Conservation (phyloP, 2,329 filamentous ascomycete genomes). For the Venturia aucupariae region DNA sequence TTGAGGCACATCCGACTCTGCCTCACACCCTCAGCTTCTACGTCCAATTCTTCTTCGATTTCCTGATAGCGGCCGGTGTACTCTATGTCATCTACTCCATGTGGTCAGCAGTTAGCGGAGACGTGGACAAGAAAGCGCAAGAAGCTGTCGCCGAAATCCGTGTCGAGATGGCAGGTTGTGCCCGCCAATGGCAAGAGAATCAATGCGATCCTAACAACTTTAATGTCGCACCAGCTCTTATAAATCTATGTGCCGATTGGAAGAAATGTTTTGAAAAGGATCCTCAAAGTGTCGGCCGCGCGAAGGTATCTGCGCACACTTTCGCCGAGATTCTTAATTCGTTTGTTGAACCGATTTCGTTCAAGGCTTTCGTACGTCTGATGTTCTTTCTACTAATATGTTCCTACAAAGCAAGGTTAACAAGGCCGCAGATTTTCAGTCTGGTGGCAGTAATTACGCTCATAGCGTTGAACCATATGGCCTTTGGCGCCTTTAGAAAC, state of each 20-base stretch:
- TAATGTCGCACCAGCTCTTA: slow-evolving; percentile 59
- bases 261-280: slow-evolving; percentile 80
- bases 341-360: slow-evolving; percentile 82
- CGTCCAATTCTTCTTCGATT: slow-evolving; percentile 53
- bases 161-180: slow-evolving; percentile 64
- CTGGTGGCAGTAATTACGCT: slow-evolving; percentile 40
- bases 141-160: slow-evolving; percentile 60
- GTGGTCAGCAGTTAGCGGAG: slow-evolving; percentile 59
- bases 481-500: slow-evolving; percentile 46
- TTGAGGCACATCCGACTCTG: slow-evolving; percentile 56
- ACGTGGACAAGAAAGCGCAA: slow-evolving; percentile 64
- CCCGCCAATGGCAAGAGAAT: slow-evolving; percentile 65
- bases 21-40: slow-evolving; percentile 59
- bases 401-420: slow-evolving; percentile 15
- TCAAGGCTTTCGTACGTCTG: slow-evolving; percentile 60
- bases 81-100: slow-evolving; percentile 62
- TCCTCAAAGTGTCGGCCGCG: slow-evolving; percentile 64
- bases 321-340: slow-evolving; percentile 90
- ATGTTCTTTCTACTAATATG: background rate
- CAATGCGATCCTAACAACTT: slow-evolving; percentile 54
- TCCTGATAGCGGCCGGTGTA: slow-evolving; percentile 28
- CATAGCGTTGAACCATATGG: slow-evolving; percentile 47
- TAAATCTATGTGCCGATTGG: slow-evolving; percentile 69
- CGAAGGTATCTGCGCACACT: slow-evolving; percentile 74
- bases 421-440: slow-evolving; percentile 37